Percentiles rank a stretch among this genome's conserved stretches.
Evolutionary conservation across 768 basidiomycete species (phyloP).

Genomic region (Russula emetica): DNA sequence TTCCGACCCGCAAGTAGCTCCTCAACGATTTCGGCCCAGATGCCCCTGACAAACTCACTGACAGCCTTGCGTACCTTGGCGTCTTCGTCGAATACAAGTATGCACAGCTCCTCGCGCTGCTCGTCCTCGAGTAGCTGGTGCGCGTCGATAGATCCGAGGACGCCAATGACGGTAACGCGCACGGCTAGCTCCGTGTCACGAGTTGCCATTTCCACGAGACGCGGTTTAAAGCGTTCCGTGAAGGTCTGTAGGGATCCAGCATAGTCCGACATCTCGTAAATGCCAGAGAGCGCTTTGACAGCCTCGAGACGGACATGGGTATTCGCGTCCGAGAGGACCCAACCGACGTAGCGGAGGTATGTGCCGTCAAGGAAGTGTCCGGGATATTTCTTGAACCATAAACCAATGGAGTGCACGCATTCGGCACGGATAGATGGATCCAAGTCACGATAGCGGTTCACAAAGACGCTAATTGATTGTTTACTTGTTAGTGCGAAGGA

Average conservation of each 20-base stretch:
- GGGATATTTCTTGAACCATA: slow-evolving; percentile 88
- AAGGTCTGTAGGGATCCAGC: slow-evolving; percentile 77
- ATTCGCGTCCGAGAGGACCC: slow-evolving; percentile 88
- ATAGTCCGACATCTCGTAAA: slow-evolving; percentile 77
- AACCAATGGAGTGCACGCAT: slow-evolving; percentile 82
- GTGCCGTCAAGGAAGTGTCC: slow-evolving; percentile 80
- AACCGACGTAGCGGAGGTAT: slow-evolving; percentile 91
- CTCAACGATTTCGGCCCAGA: slow-evolving; percentile 79
- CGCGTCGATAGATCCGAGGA: slow-evolving; percentile 76
- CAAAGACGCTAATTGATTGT: slow-evolving; percentile 70
- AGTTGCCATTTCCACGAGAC: slow-evolving; percentile 89
- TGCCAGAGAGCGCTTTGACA: slow-evolving; percentile 70
- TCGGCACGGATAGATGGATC: slow-evolving; percentile 90
- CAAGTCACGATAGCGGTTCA: slow-evolving; percentile 92
- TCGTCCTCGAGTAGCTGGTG: slow-evolving; percentile 86
- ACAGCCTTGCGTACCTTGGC: slow-evolving; percentile 75
- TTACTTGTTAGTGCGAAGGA: not conserved
- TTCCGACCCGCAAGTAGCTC: slow-evolving; percentile 54
- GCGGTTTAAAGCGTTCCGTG: slow-evolving; percentile 90
- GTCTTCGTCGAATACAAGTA: slow-evolving; percentile 85
- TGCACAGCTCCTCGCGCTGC: slow-evolving; percentile 73
- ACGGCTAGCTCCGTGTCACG: slow-evolving; percentile 80
- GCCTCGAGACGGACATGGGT: slow-evolving; percentile 87
- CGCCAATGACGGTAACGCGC: slow-evolving; percentile 81
- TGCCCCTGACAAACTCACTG: slow-evolving; percentile 66